Evolutionary conservation across 768 basidiomycete genomes (phyloP).

Genomic region (Auriscalpium orientale): DNA sequence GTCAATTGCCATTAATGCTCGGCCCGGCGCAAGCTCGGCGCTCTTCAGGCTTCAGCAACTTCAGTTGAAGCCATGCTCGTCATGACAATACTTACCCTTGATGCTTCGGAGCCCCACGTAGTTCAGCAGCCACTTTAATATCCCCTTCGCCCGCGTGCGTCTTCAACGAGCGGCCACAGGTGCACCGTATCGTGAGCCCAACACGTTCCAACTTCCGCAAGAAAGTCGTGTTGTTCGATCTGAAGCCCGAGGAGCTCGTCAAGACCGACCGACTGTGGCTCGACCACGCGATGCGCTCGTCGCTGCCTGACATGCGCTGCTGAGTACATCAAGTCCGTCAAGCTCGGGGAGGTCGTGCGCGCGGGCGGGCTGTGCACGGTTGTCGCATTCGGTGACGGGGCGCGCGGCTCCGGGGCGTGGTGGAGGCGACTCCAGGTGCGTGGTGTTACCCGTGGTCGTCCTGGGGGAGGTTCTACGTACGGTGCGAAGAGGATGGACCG

Average conservation of each 20-base stretch:
- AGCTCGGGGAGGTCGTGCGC: constrained; percentile 56
- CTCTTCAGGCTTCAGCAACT: too few relatives aligned
- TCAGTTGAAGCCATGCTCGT: too few relatives aligned
- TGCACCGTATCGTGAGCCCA: constrained; percentile 58
- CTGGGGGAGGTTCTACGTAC: not conserved
- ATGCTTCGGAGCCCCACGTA: too few relatives aligned
- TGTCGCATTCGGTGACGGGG: constrained; percentile 46
- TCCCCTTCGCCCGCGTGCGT: constrained; percentile 67
- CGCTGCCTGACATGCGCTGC: constrained; percentile 63
- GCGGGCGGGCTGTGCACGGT: constrained; percentile 61
- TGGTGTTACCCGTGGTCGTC: not conserved
- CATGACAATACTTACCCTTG: too few relatives aligned
- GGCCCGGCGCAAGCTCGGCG: too few relatives aligned
- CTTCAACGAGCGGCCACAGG: constrained; percentile 68
- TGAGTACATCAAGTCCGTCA: constrained; percentile 57
- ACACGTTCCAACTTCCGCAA: constrained; percentile 76
- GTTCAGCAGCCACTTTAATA: too few relatives aligned
- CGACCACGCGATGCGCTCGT: constrained; percentile 87
- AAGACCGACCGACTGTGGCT: constrained; percentile 71
- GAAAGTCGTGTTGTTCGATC: constrained; percentile 43
- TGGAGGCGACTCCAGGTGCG: constrained; percentile 55
- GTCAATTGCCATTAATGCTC: too few relatives aligned
- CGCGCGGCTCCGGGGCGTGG: too few relatives aligned
- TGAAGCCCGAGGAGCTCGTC: constrained; percentile 65
- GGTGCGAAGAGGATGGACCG: constrained; percentile 57